Evolutionary conservation across 1,139 yeast genomes (phyloP).

Genomic region (Wickerhamomyces sp.): DNA sequence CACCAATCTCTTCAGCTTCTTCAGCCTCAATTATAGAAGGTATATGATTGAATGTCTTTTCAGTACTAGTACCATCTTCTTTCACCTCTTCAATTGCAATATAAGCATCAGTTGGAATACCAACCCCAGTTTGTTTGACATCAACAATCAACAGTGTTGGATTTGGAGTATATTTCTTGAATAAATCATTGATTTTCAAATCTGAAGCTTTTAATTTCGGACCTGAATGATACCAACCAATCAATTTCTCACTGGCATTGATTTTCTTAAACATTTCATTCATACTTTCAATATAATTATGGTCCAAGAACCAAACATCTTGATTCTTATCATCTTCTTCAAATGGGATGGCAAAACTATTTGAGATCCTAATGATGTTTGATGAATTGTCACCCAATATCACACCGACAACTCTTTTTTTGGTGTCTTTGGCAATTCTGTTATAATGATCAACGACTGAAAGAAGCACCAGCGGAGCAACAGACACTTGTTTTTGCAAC

Average conservation of each 20-base stretch:
- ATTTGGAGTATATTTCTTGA: slow-evolving; percentile 76
- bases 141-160: slow-evolving; percentile 90
- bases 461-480: slow-evolving; percentile 90
- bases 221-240: slow-evolving; percentile 99
- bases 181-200: slow-evolving; percentile 82
- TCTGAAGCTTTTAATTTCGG: slow-evolving; percentile 89
- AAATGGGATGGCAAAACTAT: slow-evolving; percentile 85
- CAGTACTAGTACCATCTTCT: slow-evolving; percentile 94
- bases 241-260: slow-evolving; percentile 90
- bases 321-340: slow-evolving; percentile 94
- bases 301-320: slow-evolving; percentile 96
- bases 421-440: slow-evolving; percentile 65
- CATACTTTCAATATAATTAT: slow-evolving; percentile 94
- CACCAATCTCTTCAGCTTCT: slow-evolving; percentile 99
- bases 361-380: slow-evolving; percentile 59
- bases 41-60: slow-evolving; percentile 87
- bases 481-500: slow-evolving; percentile 65
- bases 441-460: slow-evolving; percentile 96
- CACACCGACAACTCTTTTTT: slow-evolving; percentile 90
- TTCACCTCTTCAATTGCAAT: slow-evolving; percentile 92
- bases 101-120: slow-evolving; percentile 95
- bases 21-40: slow-evolving; percentile 95
- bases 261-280: slow-evolving; percentile 97
- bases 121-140: slow-evolving; percentile 75
- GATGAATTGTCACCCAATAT: slow-evolving; percentile 74